Conservation (phyloP, 1,284 basidiomycete genomes). For the Cryptococcus depauperatus region DNA sequence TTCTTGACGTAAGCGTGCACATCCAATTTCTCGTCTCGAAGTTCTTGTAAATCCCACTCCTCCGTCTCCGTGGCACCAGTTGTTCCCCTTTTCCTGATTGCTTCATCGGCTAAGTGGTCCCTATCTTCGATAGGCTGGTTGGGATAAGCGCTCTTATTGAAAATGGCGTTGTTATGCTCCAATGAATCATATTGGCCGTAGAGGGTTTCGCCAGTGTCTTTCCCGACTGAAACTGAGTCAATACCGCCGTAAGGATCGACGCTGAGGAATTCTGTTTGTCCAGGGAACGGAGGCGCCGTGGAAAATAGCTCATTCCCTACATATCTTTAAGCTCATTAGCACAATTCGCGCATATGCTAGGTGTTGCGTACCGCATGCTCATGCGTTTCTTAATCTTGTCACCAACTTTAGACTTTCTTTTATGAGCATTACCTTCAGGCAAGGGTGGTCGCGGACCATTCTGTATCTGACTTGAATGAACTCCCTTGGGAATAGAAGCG, state of each 20-base stretch:
- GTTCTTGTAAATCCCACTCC: slow-evolving; percentile 54
- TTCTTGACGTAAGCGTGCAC: slow-evolving; percentile 47
- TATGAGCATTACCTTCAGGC: slow-evolving; percentile 16
- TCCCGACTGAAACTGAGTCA: slow-evolving; percentile 16
- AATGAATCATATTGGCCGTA: slow-evolving; percentile 27
- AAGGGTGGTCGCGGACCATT: slow-evolving; percentile 13
- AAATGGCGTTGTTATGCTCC: slow-evolving; percentile 20
- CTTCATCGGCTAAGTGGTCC: slow-evolving; percentile 20
- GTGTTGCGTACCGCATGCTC: slow-evolving; percentile 62
- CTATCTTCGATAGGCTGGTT: background rate
- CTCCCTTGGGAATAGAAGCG: slow-evolving; percentile 10
- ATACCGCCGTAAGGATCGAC: slow-evolving; percentile 31
- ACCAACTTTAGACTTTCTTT: slow-evolving; percentile 63
- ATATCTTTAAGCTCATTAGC: slow-evolving; percentile 18
- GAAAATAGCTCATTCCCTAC: slow-evolving; percentile 20
- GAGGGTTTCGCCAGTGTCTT: slow-evolving; percentile 15
- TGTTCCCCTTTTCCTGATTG: slow-evolving; percentile 26
- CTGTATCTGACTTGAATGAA: slow-evolving; percentile 2
- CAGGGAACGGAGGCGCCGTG: slow-evolving; percentile 52
- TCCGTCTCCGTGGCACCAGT: slow-evolving; percentile 35
- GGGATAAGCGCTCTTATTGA: slow-evolving; percentile 5
- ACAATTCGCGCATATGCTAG: background rate
- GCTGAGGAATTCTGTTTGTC: slow-evolving; percentile 20
- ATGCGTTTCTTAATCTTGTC: slow-evolving; percentile 91
- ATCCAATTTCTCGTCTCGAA: slow-evolving; percentile 70